Evolutionary conservation across 768 basidiomycete genomes (phyloP).

Genomic region (Amanita rimosa): DNA sequence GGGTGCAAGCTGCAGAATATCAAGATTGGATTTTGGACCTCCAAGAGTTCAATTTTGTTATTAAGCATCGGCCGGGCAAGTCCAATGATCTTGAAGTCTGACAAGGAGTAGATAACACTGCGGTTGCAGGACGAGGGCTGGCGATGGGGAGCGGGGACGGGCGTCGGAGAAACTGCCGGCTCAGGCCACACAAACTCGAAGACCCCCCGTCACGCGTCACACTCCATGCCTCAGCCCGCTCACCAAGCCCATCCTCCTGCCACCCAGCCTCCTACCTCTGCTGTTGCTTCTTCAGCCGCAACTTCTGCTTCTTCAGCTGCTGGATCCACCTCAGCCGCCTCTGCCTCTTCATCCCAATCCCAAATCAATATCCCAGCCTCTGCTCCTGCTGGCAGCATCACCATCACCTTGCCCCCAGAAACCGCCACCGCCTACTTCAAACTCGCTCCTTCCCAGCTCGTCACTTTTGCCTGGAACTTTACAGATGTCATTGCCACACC

Average conservation of each 20-base stretch:
- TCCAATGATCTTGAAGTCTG: too few relatives aligned
- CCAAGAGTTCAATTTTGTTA: too few relatives aligned
- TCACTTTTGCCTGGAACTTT: conserved; percentile 92
- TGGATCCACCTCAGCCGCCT: neutral
- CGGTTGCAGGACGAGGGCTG: too few relatives aligned
- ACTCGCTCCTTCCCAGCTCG: conserved; percentile 58
- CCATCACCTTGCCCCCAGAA: conserved; percentile 72
- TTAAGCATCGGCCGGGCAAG: too few relatives aligned
- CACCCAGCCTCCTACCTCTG: neutral
- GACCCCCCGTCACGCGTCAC: neutral
- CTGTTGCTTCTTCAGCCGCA: too few relatives aligned
- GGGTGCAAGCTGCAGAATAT: too few relatives aligned
- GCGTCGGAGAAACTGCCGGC: too few relatives aligned
- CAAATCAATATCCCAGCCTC: conserved; percentile 40
- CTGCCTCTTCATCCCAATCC: neutral
- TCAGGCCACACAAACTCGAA: too few relatives aligned
- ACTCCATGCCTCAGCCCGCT: neutral
- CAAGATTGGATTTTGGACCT: too few relatives aligned
- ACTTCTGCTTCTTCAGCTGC: too few relatives aligned
- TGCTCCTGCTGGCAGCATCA: conserved; percentile 52
- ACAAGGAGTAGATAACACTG: too few relatives aligned
- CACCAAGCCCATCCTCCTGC: neutral
- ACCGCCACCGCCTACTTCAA: conserved; percentile 82
- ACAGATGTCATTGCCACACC: conserved; percentile 65
- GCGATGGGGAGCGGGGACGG: too few relatives aligned